phyloP scores from a whole-genome alignment of 768 basidiomycete genomes.

The Piloderma croceum region DNA sequence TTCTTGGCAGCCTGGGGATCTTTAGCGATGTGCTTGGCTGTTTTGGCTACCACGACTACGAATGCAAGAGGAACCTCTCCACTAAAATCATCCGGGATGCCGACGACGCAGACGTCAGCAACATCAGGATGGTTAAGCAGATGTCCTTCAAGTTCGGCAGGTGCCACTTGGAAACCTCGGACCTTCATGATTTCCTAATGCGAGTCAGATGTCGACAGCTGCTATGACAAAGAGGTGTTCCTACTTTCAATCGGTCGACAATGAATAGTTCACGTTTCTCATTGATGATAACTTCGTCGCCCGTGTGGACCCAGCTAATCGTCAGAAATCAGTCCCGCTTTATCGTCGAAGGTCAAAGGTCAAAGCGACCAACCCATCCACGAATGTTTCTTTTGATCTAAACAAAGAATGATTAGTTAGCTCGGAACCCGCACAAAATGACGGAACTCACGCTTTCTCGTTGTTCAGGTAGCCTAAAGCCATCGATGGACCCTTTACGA shows the following conservation, averaged over 20 bases:
- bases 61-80: conserved; percentile 74
- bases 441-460: conserved; percentile 46
- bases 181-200: conserved; percentile 68
- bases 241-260: conserved; percentile 71
- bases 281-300: conserved; percentile 65
- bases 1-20: conserved; percentile 27
- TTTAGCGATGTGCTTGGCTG: conserved; percentile 29
- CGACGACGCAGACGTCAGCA: conserved; percentile 57
- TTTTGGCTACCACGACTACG: conserved; percentile 45
- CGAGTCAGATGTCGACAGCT: background rate
- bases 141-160: conserved; percentile 64
- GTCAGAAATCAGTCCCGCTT: no score
- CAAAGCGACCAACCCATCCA: conserved; percentile 32
- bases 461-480: conserved; percentile 55
- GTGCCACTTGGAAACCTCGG: conserved; percentile 51
- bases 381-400: conserved; percentile 61
- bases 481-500: conserved; percentile 56
- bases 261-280: conserved; percentile 58
- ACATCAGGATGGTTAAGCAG: conserved; percentile 58
- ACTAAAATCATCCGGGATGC: conserved; percentile 65
- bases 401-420: conserved; percentile 14
- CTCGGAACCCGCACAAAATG: background rate
- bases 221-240: background rate
- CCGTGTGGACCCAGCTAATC: conserved; percentile 63
- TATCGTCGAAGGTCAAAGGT: no score